Percentiles rank a stretch among this genome's conserved stretches.
Conservation (phyloP, 257 asterid species). For the Jacaranda copaia region DNA sequence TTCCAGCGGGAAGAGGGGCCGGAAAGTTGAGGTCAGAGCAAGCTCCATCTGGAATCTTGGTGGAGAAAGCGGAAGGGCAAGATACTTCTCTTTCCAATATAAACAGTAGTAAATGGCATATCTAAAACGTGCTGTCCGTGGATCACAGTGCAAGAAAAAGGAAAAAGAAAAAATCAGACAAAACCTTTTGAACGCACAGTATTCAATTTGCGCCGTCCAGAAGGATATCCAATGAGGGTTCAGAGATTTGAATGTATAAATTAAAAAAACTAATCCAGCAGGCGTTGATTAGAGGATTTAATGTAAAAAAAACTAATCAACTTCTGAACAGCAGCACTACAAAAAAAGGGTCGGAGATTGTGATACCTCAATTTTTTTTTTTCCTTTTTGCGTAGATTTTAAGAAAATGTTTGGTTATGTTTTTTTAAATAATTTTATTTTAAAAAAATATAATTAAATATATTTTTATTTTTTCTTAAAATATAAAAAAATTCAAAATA, state of each 20-base stretch:
- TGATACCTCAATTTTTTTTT: not conserved
- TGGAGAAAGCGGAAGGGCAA: constrained; percentile 29
- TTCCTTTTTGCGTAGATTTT: no score
- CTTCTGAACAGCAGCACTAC: no score
- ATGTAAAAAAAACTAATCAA: not conserved
- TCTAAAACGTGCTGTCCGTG: constrained; percentile 36
- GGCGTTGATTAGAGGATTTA: not conserved
- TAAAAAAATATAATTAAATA: no score
- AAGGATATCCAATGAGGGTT: not conserved
- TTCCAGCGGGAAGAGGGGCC: constrained; percentile 41
- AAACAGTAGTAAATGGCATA: constrained; percentile 22
- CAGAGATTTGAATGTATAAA: no score
- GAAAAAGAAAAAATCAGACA: not conserved
- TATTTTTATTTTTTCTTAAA: no score
- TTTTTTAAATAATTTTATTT: no score
- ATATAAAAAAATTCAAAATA: no score
- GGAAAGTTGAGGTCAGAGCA: constrained; percentile 53
- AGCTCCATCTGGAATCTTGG: constrained; percentile 53
- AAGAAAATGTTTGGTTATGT: no score
- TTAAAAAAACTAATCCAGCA: not conserved
- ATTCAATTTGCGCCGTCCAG: constrained; percentile 2
- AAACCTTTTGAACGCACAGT: not conserved
- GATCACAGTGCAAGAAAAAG: not conserved
- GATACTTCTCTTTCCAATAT: constrained; percentile 9
- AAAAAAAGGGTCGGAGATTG: not conserved